Base-by-base conservation (phyloP, 306 rosid genomes). In the Nissolia schottii region DNA sequence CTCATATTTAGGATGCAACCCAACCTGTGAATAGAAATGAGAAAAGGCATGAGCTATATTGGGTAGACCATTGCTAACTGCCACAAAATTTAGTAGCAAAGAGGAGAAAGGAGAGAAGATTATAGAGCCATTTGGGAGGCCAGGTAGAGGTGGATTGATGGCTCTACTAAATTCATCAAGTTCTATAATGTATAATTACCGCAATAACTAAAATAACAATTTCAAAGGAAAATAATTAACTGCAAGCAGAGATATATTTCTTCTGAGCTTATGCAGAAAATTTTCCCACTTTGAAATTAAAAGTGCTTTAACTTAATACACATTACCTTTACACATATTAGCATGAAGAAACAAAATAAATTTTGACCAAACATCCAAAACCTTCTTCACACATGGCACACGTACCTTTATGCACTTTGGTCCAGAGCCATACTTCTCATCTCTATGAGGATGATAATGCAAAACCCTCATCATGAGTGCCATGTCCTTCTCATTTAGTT, bases 341-440 rank as follows among this genome's bases (percentile, higher is more conserved):
- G 48, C 71, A 41, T 49, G 50, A 71, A 67, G 49, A 46, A 70
- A 64, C 35, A 56, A 56, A 59, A n/a, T 18, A 51, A 23, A 64
- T 22, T 28, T 55, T 71, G 55, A 45, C 23, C 37, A 23, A 67
- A 31, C 22, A 54, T 34, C 38, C 38, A 78, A 38, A n/a, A 67
- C 56, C 61, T 31, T 32, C 61, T 58, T 68, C 77, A 79, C 48
- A 64, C 72, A 79, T n/a, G 45, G 6, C 16, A 70, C 61, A 48
- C 40, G 7, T 85, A 90, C 98, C 97, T 87, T 89, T 55, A 94
- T 86, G 71, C 82, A 84, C 62, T 63, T 58, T 25, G 78, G 76
- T 74, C 95, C 99, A 28, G 16, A 18, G 34, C 97, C 99, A 32
- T 87, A 54, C 76, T 94, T 94, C 61, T 77, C 86, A 41, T 80